phyloP scores from a whole-genome alignment of 441 rosid species.

The Capsella rubella region DNA sequence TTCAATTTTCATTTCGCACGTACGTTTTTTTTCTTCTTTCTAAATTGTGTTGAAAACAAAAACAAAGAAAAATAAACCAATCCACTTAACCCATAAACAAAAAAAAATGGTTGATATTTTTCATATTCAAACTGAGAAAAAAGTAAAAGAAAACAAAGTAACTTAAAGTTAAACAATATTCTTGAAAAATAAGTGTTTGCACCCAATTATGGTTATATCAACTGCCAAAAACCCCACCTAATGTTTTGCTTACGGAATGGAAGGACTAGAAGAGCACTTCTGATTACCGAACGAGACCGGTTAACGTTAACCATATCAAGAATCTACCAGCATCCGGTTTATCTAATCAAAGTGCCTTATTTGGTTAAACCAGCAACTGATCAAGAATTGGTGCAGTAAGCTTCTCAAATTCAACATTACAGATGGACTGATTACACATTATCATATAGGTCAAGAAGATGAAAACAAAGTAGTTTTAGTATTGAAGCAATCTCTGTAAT shows the following conservation, averaged over 20 bases:
- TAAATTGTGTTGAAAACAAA: no score
- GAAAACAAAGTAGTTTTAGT: constrained; percentile 22
- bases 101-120: neutral
- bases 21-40: no score
- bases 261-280: neutral
- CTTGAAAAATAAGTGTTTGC: neutral
- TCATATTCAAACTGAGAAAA: neutral
- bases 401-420: constrained; percentile 12
- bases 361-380: constrained; percentile 11
- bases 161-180: neutral
- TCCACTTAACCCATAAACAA: neutral
- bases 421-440: constrained; percentile 6
- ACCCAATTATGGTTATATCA: neutral
- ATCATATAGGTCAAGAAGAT: constrained; percentile 15
- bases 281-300: constrained; percentile 3
- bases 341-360: constrained; percentile 1
- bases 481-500: constrained; percentile 10
- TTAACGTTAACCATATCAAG: neutral
- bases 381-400: constrained; percentile 10
- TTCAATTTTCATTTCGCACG: constrained; percentile 3
- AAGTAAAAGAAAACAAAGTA: neutral
- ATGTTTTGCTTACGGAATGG: neutral
- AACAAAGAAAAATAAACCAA: neutral
- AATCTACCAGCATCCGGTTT: constrained; percentile 12
- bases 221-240: constrained; percentile 2